Evolutionary conservation across 805 yeast species (phyloP).

Genomic region (Zygoascus bituminiphila): DNA sequence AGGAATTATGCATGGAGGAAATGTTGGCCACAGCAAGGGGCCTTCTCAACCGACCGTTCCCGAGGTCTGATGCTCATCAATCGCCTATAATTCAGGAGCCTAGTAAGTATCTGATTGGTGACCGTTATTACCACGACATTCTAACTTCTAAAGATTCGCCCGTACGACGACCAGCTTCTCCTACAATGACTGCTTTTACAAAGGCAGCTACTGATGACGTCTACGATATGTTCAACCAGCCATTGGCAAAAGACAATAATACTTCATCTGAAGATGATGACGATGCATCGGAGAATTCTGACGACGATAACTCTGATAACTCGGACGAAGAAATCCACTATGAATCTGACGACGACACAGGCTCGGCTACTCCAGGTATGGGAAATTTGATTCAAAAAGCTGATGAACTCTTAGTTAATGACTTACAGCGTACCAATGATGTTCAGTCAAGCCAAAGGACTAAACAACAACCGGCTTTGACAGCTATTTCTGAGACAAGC

Average conservation of each 20-base stretch:
- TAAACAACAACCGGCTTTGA: conserved; percentile 16
- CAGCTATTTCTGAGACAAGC: conserved; percentile 26
- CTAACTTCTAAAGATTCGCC: conserved; percentile 5
- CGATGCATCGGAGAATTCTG: conserved; percentile 19
- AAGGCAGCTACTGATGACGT: conserved; percentile 70
- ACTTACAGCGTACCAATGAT: background rate
- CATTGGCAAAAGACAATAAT: conserved; percentile 14
- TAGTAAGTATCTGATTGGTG: background rate
- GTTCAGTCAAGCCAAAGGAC: background rate
- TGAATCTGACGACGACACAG: background rate
- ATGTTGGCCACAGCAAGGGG: conserved; percentile 47
- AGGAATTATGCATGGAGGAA: conserved; percentile 59
- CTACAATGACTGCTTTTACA: conserved; percentile 72
- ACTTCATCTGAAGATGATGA: conserved; percentile 15
- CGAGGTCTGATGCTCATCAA: conserved; percentile 6
- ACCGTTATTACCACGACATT: background rate
- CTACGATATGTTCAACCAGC: conserved; percentile 53
- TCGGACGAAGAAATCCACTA: conserved; percentile 2
- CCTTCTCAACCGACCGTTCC: conserved; percentile 13
- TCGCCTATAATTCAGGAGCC: background rate
- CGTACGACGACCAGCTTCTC: conserved; percentile 35
- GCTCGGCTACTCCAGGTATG: conserved; percentile 5
- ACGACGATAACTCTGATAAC: conserved; percentile 5
- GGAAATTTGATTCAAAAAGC: conserved; percentile 1
- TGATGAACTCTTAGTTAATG: conserved; percentile 6